Evolutionary conservation across 805 yeast species (phyloP), one percentile per base, ranked within the genome.

Genomic region (Wickerhamiella sergipiensis): DNA sequence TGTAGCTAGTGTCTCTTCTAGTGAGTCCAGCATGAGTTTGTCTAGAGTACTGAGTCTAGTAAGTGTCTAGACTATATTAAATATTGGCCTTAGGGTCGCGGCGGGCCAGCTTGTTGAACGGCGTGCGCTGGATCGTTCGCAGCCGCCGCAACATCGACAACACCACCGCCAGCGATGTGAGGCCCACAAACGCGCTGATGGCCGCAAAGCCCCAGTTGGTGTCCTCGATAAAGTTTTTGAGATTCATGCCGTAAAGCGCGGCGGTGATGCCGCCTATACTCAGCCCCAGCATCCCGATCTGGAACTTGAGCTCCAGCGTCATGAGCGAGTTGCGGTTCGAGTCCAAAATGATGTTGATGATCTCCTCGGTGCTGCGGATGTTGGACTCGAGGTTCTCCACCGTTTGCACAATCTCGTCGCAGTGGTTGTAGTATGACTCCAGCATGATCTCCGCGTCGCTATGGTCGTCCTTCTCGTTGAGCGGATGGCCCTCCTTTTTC

Each of bases 191-290:
- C 0, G 72, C 69, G 2, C 64, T 54, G 6, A 81, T 75, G 1
- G 79, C 63, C 3, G 64, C 63, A 62, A 87, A 85, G 31, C 96
- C 96, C 55, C 75, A 73, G 50, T 76, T 75, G 1, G 80, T 70
- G 51, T 88, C 95, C 64, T 92, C 99, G 21, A 92, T 81, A 62
- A 85, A 88, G 67, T 90, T 92, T 61, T 84, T 86, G 64, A 92
- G 70, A 66, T 92, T 92, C 98, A 92, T 92, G 36, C 99, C 99
- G 65, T 89, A 92, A 10, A 87, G 70, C 0, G 96, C 83, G 1
- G 95, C 92, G 15, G 86, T 64, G 57, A 85, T 85, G 45, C 94
- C 70, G 1, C 92, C 83, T 15, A 81, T 77, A 1, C 95, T 95
- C 60, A 89, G 70, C 3, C 95, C 82, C 36, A 92, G 69, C 51